Percentiles rank a stretch among this genome's conserved stretches.
Conservation (phyloP, 176 grass and related monocot genomes). For the Miscanthus lutarioriparius region DNA sequence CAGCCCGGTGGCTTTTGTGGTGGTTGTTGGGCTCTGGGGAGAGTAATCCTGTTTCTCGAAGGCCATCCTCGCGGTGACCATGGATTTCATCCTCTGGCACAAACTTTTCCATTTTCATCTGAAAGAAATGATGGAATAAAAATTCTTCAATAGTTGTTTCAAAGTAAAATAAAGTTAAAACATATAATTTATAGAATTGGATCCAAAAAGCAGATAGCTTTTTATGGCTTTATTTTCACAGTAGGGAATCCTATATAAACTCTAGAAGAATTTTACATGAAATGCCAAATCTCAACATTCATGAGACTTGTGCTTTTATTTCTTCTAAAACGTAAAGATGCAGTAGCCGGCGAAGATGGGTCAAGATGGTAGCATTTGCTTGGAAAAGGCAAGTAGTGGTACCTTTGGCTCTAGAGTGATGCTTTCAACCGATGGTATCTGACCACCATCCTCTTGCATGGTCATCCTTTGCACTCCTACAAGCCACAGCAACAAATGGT, state of each 20-base stretch:
- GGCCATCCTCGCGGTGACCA: slow-evolving; percentile 46
- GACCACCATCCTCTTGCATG: slow-evolving; percentile 29
- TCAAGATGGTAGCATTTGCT: neutral
- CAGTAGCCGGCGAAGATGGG: neutral
- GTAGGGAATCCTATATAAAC: neutral
- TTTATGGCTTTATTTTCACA: neutral
- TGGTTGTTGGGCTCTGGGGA: slow-evolving; percentile 50
- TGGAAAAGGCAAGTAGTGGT: neutral
- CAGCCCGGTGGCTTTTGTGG: slow-evolving; percentile 63
- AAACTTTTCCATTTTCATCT: slow-evolving; percentile 14
- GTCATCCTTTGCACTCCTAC: slow-evolving; percentile 46
- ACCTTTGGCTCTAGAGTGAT: slow-evolving; percentile 41
- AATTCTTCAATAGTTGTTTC: neutral
- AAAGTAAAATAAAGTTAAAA: neutral
- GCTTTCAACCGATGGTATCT: slow-evolving; percentile 26
- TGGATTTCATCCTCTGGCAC: slow-evolving; percentile 4
- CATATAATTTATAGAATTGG: neutral
- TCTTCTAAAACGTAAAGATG: neutral
- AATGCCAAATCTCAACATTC: neutral
- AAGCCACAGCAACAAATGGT: slow-evolving; percentile 15
- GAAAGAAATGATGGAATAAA: slow-evolving; percentile 12
- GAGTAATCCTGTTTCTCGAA: slow-evolving; percentile 54
- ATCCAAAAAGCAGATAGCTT: neutral
- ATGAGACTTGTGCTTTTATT: neutral
- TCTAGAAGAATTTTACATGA: neutral